Evolutionary conservation across 2,329 filamentous ascomycete species (phyloP).

Genomic region (Clonostachys chloroleuca): DNA sequence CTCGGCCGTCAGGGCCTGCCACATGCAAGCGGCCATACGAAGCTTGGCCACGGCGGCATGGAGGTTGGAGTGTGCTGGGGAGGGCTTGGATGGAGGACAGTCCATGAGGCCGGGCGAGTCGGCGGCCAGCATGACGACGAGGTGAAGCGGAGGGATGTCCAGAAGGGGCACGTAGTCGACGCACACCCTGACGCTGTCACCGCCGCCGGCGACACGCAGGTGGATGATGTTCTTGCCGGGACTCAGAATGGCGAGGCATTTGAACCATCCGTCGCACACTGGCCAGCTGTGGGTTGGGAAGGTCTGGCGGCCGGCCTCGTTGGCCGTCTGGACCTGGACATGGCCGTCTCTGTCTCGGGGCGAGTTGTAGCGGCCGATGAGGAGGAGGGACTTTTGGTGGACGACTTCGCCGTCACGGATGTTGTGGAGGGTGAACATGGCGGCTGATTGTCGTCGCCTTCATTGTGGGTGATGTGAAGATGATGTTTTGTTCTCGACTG

Average conservation of each 20-base stretch:
- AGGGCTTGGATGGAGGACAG: slow-evolving; percentile 57
- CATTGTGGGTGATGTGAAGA: too few relatives aligned
- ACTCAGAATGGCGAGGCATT: slow-evolving; percentile 5
- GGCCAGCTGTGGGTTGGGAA: slow-evolving; percentile 10
- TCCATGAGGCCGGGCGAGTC: slow-evolving; percentile 68
- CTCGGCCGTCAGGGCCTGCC: slow-evolving; percentile 73
- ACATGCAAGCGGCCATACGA: slow-evolving; percentile 69
- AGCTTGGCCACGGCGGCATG: slow-evolving; percentile 66
- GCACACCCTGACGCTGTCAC: not conserved
- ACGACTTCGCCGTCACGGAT: slow-evolving; percentile 8
- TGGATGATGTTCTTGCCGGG: slow-evolving; percentile 6
- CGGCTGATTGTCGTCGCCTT: too few relatives aligned
- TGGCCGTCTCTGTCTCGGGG: not conserved
- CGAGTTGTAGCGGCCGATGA: slow-evolving; percentile 2
- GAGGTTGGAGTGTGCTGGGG: slow-evolving; percentile 43
- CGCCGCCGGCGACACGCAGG: not conserved
- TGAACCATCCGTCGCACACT: slow-evolving; percentile 9
- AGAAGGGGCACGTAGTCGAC: slow-evolving; percentile 50
- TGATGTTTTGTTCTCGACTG: too few relatives aligned
- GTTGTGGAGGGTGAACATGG: slow-evolving; percentile 8
- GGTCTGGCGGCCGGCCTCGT: not conserved
- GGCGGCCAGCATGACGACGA: slow-evolving; percentile 65
- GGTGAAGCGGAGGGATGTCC: slow-evolving; percentile 60
- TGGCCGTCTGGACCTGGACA: slow-evolving; percentile 3
- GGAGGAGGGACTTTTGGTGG: slow-evolving; percentile 9